These are phyloP conservation scores for Hibiscus mutabilis DNA, from an alignment of 345 rosid genomes.

Conservation along the genomic window DNA sequence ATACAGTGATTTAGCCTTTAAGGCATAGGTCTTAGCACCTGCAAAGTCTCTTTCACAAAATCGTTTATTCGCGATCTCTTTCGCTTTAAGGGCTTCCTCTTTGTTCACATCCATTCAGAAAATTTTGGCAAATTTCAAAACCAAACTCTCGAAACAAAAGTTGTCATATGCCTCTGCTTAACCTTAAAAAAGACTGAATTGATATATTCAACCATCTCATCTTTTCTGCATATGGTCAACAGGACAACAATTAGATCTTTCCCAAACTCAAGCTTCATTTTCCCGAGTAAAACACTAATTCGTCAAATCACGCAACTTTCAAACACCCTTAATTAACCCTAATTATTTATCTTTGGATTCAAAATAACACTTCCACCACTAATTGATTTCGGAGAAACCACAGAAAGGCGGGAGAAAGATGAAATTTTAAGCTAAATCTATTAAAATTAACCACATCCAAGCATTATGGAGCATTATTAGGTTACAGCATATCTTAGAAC, in stretches of 20 bases:
- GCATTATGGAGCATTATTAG: conserved; percentile 12
- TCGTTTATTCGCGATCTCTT: conserved; percentile 79
- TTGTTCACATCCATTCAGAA: conserved; percentile 59
- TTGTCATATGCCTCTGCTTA: conserved; percentile 27
- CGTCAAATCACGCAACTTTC: conserved; percentile 19
- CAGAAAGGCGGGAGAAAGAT: not conserved
- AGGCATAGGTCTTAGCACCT: conserved; percentile 70
- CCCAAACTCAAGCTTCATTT: conserved; percentile 1
- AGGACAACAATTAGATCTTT: conserved; percentile 13
- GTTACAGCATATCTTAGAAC: conserved; percentile 4
- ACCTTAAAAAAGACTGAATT: conserved; percentile 18
- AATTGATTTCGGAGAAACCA: conserved; percentile 1
- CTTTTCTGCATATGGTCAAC: conserved; percentile 40
- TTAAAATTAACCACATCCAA: conserved; percentile 7
- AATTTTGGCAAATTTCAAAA: conserved; percentile 17
- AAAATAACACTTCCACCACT: conserved; percentile 9
- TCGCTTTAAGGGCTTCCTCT: conserved; percentile 81
- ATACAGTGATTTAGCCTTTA: conserved; percentile 65
- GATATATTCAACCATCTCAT: conserved; percentile 27
- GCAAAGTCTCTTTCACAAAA: conserved; percentile 73
- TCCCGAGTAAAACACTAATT: conserved; percentile 8
- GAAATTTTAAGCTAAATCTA: conserved; percentile 6
- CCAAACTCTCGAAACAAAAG: conserved; percentile 24
- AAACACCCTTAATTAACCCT: conserved; percentile 8
- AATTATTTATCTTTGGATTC: conserved; percentile 1